Conservation (phyloP, 306 rosid species). For the Prunus mongolica region DNA sequence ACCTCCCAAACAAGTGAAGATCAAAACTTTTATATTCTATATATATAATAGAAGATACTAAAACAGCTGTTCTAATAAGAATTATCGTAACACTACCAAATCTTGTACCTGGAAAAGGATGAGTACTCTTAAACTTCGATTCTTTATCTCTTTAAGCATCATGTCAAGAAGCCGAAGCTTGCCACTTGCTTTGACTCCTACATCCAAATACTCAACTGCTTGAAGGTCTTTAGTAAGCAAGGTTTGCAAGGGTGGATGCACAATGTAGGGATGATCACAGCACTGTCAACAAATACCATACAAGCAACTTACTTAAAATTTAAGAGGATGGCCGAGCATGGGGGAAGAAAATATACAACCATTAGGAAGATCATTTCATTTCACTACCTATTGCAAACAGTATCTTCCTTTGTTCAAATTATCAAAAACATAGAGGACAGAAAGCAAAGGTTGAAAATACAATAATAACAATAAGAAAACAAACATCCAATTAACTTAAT, state of each 20-base stretch:
- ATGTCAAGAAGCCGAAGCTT: slow-evolving; percentile 85
- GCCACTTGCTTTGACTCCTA: slow-evolving; percentile 79
- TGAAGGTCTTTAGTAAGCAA: slow-evolving; percentile 42
- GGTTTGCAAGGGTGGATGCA: slow-evolving; percentile 34
- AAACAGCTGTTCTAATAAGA: neutral
- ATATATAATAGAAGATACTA: neutral
- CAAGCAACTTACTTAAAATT: slow-evolving; percentile 1
- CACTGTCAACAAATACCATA: slow-evolving; percentile 56
- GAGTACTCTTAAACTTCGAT: slow-evolving; percentile 53
- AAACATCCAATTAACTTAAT: neutral
- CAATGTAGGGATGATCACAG: slow-evolving; percentile 79
- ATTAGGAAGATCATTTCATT: neutral
- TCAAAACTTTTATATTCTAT: neutral
- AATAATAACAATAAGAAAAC: neutral
- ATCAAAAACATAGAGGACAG: neutral
- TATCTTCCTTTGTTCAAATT: neutral
- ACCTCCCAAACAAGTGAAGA: neutral
- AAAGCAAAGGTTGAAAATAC: neutral
- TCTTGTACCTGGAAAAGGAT: slow-evolving; percentile 71
- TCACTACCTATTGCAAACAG: neutral
- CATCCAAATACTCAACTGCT: slow-evolving; percentile 41
- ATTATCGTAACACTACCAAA: neutral
- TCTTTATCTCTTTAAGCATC: slow-evolving; percentile 71
- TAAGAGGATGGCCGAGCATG: neutral
- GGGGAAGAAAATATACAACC: neutral